Percentiles rank a stretch among this genome's conserved stretches.
Evolutionary conservation across 805 yeast genomes (phyloP).

Genomic region (Ogataea kodamae): DNA sequence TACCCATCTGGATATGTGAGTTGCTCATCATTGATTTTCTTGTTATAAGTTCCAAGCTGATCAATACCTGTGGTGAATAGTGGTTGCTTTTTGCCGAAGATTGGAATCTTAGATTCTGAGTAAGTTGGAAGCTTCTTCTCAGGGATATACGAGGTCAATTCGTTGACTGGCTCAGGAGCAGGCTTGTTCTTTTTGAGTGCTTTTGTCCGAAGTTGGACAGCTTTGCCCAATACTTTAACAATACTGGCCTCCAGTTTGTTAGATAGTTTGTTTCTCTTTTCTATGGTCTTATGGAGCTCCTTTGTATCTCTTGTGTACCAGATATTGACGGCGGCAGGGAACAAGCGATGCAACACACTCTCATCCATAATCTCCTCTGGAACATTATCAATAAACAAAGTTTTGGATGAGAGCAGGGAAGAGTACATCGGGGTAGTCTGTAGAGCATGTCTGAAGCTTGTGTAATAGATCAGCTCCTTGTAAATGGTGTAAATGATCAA

Average conservation of each 20-base stretch:
- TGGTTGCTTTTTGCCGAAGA: constrained; percentile 80
- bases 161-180: constrained; percentile 54
- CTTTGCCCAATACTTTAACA: constrained; percentile 55
- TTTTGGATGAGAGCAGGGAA: constrained; percentile 64
- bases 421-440: constrained; percentile 74
- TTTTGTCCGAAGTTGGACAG: constrained; percentile 54
- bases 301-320: constrained; percentile 64
- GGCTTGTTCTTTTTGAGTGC: constrained; percentile 55
- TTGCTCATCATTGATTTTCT: constrained; percentile 60
- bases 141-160: constrained; percentile 58
- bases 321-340: constrained; percentile 58
- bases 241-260: constrained; percentile 63
- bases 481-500: constrained; percentile 61
- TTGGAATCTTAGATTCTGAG: constrained; percentile 58
- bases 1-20: constrained; percentile 43
- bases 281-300: constrained; percentile 50
- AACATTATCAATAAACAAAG: constrained; percentile 69
- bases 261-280: constrained; percentile 62
- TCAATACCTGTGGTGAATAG: constrained; percentile 73
- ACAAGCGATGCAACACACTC: constrained; percentile 53
- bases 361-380: constrained; percentile 42
- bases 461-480: constrained; percentile 70
- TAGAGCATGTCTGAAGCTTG: constrained; percentile 66
- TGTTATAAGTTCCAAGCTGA: constrained; percentile 64
- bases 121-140: constrained; percentile 82